phyloP scores from a whole-genome alignment of 192 early-diverging fungal species.

The Podila horticola region DNA sequence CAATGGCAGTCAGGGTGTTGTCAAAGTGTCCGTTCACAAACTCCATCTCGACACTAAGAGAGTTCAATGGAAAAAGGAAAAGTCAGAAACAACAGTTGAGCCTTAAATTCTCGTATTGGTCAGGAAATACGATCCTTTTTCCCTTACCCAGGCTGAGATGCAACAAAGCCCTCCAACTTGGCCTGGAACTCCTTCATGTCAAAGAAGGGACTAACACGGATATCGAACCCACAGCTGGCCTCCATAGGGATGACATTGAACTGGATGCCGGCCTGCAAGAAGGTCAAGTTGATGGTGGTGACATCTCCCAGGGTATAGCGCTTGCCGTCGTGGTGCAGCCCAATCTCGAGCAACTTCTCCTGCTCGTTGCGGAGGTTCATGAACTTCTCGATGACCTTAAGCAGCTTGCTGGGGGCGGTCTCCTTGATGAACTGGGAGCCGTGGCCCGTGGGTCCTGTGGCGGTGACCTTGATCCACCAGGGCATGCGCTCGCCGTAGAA shows the following conservation, averaged over 20 bases:
- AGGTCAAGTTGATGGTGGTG: slow-evolving; percentile 83
- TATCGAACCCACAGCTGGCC: slow-evolving; percentile 76
- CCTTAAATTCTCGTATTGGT: background rate
- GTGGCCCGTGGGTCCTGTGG: slow-evolving; percentile 82
- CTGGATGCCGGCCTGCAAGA: slow-evolving; percentile 78
- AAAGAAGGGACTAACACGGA: slow-evolving; percentile 76
- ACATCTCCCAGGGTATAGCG: slow-evolving; percentile 77
- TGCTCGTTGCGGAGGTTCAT: slow-evolving; percentile 75
- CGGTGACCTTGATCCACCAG: slow-evolving; percentile 85
- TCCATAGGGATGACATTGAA: slow-evolving; percentile 84
- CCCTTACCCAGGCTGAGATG: slow-evolving; percentile 56
- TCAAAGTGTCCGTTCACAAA: slow-evolving; percentile 72
- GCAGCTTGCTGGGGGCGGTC: slow-evolving; percentile 73
- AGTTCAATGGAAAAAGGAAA: slow-evolving; percentile 18
- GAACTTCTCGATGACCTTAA: slow-evolving; percentile 75
- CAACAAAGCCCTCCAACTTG: slow-evolving; percentile 54
- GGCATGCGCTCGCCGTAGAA: slow-evolving; percentile 88
- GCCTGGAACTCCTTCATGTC: slow-evolving; percentile 71
- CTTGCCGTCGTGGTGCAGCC: slow-evolving; percentile 62
- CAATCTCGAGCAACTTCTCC: slow-evolving; percentile 62
- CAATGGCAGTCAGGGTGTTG: slow-evolving; percentile 63
- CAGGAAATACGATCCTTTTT: too few species aligned
- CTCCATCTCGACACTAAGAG: slow-evolving; percentile 68
- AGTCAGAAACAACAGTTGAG: slow-evolving; percentile 16
- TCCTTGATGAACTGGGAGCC: slow-evolving; percentile 85